Base-by-base conservation (phyloP, 192 early-diverging fungal species). In the Gonapodya sp. region DNA sequence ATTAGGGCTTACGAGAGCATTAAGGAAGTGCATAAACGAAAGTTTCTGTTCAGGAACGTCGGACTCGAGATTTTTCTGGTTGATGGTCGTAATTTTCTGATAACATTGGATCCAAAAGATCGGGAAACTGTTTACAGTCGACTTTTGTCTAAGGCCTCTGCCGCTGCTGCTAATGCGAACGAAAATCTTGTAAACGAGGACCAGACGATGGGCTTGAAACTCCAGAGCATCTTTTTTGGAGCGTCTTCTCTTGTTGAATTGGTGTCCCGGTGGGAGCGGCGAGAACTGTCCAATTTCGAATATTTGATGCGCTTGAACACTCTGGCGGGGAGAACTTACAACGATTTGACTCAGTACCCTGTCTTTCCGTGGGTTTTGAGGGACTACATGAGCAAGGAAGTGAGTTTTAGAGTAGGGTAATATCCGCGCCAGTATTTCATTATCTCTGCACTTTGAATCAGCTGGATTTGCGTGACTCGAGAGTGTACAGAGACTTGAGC, bases 241-340 rank as follows among this genome's bases (percentile, higher is more conserved):
- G 90, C 86, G 16, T 89, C 91, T 18, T 87, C 88, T 0, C 85
- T 94, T 36, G 86, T 85, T 1, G 91, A 92, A 34, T 84, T 96
- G 79, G 94, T 94, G 0, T 89, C 93, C 79, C 86, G 89, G 36
- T 98, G 97, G 97, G 89, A 93, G 81, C 88, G 87, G 35, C 86
- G 93, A 32, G 94, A 96, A 83, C 92, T 98, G 37, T 92, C 93
- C 73, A 98, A 98, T 81, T 98, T 97, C 85, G 96, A 98, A 83
- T 98, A 98, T 78, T 81, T 98, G 79, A 97, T 97, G 94, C 89
- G 91, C 36, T 87, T 98, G 2, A 98, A 98, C 84, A 95, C 95
- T 0, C 83, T 96, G 36, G 94, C 95, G 34, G 96, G 95, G 14
- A 85, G 93, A 31, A 93, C 93, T 0, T 92, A 93, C 82, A 93